Evolutionary conservation across 352 stramenopile genomes (phyloP), one percentile per base, ranked within the genome.

Genomic region (Pythium phragmiticola): DNA sequence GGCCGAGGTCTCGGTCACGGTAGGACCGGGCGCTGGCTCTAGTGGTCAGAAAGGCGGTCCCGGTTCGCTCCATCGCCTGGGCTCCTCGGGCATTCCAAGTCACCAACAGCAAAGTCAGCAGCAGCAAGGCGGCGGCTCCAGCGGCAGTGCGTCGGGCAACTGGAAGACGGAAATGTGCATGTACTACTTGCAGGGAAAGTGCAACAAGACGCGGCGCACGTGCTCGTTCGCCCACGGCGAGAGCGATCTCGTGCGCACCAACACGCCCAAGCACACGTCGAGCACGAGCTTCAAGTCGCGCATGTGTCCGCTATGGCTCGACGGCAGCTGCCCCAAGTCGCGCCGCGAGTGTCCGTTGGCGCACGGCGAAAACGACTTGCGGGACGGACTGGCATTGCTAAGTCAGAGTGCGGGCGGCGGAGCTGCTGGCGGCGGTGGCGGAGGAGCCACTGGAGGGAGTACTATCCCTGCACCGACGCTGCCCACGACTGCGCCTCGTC

Each of bases 141-240:
- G 36, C 30, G 47, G 33, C 19, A 11, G 49, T 4, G 48, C 48
- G 60, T 59, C 70, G 21, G 84, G 71, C 68, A 95, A 95, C 67
- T 93, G 86, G 86, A 95, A 95, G 70, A 95, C 86, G 16, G 86
- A 95, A 63, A 88, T 95, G 60, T 95, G 86, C 63, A 87, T 95
- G 79, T 95, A 95, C 67, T 95, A 93, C 57, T 78, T 95, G 50
- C 86, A 95, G 57, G 86, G 86, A 21, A 95, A 95, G 65, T 95
- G 86, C 76, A 95, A 95, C 72, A 95, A 93, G 69, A 95, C 84
- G 21, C 70, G 84, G 16, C 84, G 86, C 37, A 95, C 86, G n/a
- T 95, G 86, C 42, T 92, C 86, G 14, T 95, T 95, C 72, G 86
- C 86, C 1, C 86, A 95, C 57, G 86, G 86, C 37, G 86, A 95